Percentiles rank a stretch among this genome's conserved stretches.
phyloP scores from a whole-genome alignment of 768 basidiomycete species.

The Pleurotus ostreatus region DNA sequence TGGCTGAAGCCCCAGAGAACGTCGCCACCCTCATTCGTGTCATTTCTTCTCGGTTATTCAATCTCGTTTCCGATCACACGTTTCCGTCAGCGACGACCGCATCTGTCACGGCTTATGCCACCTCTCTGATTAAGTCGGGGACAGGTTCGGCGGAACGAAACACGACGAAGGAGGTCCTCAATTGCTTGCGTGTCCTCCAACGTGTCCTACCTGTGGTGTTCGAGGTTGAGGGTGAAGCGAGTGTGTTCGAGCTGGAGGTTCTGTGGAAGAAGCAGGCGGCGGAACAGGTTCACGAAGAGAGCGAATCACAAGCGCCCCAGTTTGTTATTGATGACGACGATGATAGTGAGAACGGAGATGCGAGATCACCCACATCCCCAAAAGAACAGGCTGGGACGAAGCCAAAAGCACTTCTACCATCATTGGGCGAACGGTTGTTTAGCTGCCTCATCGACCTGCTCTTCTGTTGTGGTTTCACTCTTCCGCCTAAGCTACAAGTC shows the following conservation, averaged over 20 bases:
- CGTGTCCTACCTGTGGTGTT: conserved; percentile 90
- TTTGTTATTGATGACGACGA: conserved; percentile 91
- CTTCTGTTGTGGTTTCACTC: conserved; percentile 92
- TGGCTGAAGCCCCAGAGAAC: conserved; percentile 82
- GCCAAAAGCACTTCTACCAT: conserved; percentile 44
- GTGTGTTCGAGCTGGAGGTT: conserved; percentile 71
- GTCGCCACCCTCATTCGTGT: conserved; percentile 77
- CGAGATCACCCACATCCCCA: conserved; percentile 12
- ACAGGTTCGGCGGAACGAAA: conserved; percentile 48
- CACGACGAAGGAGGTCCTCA: conserved; percentile 83
- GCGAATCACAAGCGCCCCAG: conserved; percentile 39
- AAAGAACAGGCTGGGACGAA: neutral
- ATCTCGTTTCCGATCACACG: conserved; percentile 73
- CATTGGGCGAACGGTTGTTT: conserved; percentile 77
- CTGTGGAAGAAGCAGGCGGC: conserved; percentile 74
- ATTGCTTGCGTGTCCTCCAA: conserved; percentile 87
- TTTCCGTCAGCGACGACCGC: conserved; percentile 59
- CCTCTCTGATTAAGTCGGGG: conserved; percentile 60
- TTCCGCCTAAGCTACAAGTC: conserved; percentile 72
- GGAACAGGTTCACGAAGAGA: conserved; percentile 18
- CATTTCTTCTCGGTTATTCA: conserved; percentile 65
- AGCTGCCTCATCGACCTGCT: conserved; percentile 78
- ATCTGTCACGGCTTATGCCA: conserved; percentile 63
- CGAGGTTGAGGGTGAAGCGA: conserved; percentile 69
- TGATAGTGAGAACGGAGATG: conserved; percentile 37